Evolutionary conservation across 2,329 filamentous ascomycete genomes (phyloP), one percentile per base, ranked within the genome.

Genomic region (Diplodia scrobiculata): DNA sequence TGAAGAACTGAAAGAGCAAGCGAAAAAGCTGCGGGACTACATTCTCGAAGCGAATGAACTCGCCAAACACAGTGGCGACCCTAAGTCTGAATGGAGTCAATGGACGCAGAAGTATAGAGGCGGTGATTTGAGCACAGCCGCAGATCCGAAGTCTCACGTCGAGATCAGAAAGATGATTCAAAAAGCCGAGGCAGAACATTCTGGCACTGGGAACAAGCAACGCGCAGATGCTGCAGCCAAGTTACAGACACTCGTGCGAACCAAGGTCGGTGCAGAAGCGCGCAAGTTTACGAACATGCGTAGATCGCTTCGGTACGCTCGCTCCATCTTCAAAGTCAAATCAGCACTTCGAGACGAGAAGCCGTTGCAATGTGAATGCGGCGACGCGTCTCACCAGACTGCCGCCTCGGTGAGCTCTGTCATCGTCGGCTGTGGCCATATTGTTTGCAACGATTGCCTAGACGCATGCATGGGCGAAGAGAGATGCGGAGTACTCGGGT

Each of bases 361-460:
- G 0, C 13, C 25, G 21, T 2, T 51, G 7, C 1, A 36, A 9
- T 59, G 64, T 5, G 32, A 52, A 11, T 47, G 64, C n/a, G 45
- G 36, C 9, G 17, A 19, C 17, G n/a, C 14, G 11, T 13, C 21
- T 2, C 53, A 60, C 47, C 4, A 32, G 19, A 17, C n/a, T 1
- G 0, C n/a, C 13, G 53, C 54, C 7, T 1, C 13, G 1, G 10
- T 5, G 13, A n/a, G 45, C 9, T 19, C 64, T 7, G 19, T 66
- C 9, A 5, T 66, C 13, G 21, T 59, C 19, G 64, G 64, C 2
- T 66, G 64, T 27, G 64, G 64, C 0, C 85, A 87, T 70, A 68
- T 77, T 1, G 70, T 83, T n/a, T 86, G 84, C 71, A 68, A 73
- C 21, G 51, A 64, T 1, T 85, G 83, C 64, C 70, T 77, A 19